Conservation (phyloP, 306 rosid genomes). For the Corylus avellana region DNA sequence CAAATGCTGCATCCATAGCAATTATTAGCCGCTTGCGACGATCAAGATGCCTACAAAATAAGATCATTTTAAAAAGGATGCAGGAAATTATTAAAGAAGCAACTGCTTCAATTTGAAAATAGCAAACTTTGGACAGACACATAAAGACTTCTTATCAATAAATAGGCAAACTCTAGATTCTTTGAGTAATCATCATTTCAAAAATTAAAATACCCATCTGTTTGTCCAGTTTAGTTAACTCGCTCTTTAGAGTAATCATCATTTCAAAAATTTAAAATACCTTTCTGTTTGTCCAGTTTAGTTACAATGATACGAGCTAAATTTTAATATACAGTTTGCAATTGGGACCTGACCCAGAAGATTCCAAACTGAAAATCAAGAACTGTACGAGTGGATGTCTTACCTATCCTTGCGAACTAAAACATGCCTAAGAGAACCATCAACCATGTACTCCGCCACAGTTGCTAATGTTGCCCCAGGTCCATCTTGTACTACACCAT, state of each 20-base stretch:
- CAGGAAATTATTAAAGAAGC: neutral
- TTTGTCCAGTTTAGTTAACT: neutral
- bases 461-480: slow-evolving; percentile 87
- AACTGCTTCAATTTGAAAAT: slow-evolving; percentile 6
- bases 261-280: neutral
- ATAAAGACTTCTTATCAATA: neutral
- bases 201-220: neutral
- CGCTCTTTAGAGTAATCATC: neutral
- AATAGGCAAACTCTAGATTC: no score
- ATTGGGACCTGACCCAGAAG: slow-evolving; percentile 1
- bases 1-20: slow-evolving; percentile 96
- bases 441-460: slow-evolving; percentile 84
- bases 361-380: slow-evolving; percentile 20
- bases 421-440: slow-evolving; percentile 88
- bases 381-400: slow-evolving; percentile 16
- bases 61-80: slow-evolving; percentile 24
- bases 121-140: neutral
- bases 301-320: neutral
- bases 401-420: slow-evolving; percentile 92
- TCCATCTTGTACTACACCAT: slow-evolving; percentile 93
- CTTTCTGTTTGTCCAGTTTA: neutral
- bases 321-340: neutral
- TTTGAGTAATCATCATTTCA: neutral
- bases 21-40: slow-evolving; percentile 83
- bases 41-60: slow-evolving; percentile 69